Evolutionary conservation across 805 yeast species (phyloP), one percentile per base, ranked within the genome.

Genomic region (Citeromyces matritensis): DNA sequence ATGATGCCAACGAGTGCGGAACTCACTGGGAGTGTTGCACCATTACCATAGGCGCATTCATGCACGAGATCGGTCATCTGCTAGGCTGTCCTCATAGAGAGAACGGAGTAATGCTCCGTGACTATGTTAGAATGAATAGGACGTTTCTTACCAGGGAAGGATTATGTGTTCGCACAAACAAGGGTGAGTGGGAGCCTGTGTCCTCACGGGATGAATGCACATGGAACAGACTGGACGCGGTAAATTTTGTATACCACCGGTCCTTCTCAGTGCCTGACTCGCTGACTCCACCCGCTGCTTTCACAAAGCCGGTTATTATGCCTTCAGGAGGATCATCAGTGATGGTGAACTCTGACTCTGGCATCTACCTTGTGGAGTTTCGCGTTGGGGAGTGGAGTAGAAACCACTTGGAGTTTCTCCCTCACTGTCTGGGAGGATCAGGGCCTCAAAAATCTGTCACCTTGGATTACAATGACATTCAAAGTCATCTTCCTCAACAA

Each of bases 11-110:
- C 42, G 79, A 86, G 47, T 79, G 94, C 49, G 80, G 91, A 0
- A 66, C 93, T 1, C 67, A 77, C 34, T 91, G 95, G 95, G 96
- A 88, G 52, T 80, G 93, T 44, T 54, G 80, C 29, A 78, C 80
- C 37, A 67, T 88, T 24, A 82, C 95, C 1, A 48, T 82, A 42
- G 97, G 98, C 29, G 96, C 97, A 0, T 86, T 85, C 43, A 64
- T 86, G 78, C 97, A 88, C 51, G 97, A 88, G 48, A 77, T 88
- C 32, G 97, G 98, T 1, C 97, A 88, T 49, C 57, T 72, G 17
- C 58, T 88, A 27, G 95, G 95, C 1, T 80, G 88, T 39, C 96
- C 97, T 1, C 97, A 88, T 53, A 91, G 85, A 51, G 80, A 75
- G 9, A 59, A 65, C 40, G 97, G 97, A 12, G 79, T 88, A 17